Evolutionary conservation across 306 rosid genomes (phyloP).

Genomic region (Bauhinia variegata): DNA sequence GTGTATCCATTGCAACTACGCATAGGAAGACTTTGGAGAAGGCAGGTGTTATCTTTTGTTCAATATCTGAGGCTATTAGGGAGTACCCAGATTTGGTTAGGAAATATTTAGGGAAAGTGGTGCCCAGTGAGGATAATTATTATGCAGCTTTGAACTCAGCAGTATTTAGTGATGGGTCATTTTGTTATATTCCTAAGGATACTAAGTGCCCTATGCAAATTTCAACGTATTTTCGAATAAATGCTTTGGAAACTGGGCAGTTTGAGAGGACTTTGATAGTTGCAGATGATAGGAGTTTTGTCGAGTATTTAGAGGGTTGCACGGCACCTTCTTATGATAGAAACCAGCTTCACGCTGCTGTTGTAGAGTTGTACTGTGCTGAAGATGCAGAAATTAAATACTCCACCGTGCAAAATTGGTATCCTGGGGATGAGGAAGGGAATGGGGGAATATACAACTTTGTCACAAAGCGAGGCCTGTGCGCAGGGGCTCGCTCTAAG

Average conservation of each 20-base stretch:
- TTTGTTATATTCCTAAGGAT: constrained; percentile 78
- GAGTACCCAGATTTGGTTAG: constrained; percentile 79
- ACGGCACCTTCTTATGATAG: constrained; percentile 90
- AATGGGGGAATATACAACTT: constrained; percentile 83
- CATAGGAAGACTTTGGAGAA: constrained; percentile 80
- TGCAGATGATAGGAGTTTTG: constrained; percentile 85
- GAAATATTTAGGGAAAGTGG: constrained; percentile 73
- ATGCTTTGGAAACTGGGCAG: constrained; percentile 86
- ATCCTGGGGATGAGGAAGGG: constrained; percentile 87
- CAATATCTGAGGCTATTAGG: constrained; percentile 83
- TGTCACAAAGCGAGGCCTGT: constrained; percentile 87
- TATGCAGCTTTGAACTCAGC: constrained; percentile 85
- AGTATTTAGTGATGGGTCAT: constrained; percentile 87
- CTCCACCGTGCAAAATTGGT: constrained; percentile 97
- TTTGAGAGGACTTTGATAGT: constrained; percentile 93
- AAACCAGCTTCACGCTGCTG: constrained; percentile 95
- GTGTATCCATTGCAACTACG: constrained; percentile 88
- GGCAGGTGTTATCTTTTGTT: constrained; percentile 83
- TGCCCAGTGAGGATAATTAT: constrained; percentile 78
- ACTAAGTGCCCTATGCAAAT: constrained; percentile 92
- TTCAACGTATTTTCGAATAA: constrained; percentile 82
- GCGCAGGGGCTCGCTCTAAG: constrained; percentile 74
- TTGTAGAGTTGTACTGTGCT: constrained; percentile 76
- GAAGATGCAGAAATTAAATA: constrained; percentile 87
- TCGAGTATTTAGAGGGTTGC: constrained; percentile 93